Evolutionary conservation across 768 basidiomycete genomes (phyloP).

Genomic region (Agrocybe pediades): DNA sequence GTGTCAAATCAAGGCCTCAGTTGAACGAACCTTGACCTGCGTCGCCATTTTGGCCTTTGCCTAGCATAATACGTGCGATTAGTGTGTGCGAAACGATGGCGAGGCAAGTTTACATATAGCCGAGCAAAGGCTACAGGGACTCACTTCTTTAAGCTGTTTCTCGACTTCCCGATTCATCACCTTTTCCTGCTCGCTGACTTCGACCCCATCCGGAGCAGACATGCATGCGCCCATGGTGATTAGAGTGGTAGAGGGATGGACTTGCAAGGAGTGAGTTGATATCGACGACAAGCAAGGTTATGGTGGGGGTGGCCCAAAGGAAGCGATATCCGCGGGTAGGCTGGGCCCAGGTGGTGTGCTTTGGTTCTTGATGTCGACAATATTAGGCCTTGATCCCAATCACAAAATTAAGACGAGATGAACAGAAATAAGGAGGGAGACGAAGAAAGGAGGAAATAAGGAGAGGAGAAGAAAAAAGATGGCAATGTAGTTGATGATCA

Average conservation of each 20-base stretch:
- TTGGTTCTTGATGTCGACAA: neutral
- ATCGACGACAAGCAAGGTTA: neutral
- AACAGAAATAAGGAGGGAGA: neutral
- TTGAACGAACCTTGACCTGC: constrained; percentile 70
- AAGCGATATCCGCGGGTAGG: neutral
- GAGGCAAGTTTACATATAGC: neutral
- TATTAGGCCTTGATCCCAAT: neutral
- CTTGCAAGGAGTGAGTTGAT: neutral
- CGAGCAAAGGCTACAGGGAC: constrained; percentile 21
- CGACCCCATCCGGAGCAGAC: constrained; percentile 57
- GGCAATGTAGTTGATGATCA: neutral
- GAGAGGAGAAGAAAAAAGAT: neutral
- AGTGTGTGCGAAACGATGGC: neutral
- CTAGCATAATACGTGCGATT: constrained; percentile 35
- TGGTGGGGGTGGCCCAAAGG: neutral
- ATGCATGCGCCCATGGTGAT: constrained; percentile 76
- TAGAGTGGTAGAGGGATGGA: neutral
- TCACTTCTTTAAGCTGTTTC: constrained; percentile 75
- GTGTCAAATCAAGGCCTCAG: neutral
- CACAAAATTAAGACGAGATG: neutral
- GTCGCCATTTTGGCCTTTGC: constrained; percentile 69
- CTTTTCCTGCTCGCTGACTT: constrained; percentile 71
- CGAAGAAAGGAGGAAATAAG: neutral
- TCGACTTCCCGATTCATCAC: constrained; percentile 68
- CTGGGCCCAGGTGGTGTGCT: neutral